Conservation (phyloP, 805 yeast genomes). For the Candida rishiriensis region DNA sequence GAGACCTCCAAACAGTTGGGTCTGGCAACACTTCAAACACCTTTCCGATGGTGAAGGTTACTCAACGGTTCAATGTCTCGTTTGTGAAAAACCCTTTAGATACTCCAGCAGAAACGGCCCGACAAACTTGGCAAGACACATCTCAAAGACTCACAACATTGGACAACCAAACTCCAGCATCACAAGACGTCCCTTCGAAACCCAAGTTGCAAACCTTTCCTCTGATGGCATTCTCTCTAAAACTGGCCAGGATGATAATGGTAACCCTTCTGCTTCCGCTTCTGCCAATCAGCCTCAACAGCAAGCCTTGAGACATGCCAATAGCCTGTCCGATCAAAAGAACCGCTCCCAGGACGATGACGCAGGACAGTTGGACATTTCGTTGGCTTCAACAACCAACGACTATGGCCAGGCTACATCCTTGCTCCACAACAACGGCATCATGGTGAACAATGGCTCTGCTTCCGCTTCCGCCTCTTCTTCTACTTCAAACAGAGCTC, state of each 20-base stretch:
- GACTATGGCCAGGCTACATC: not conserved
- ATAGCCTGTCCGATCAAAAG: no score
- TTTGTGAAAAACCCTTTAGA: slow-evolving; percentile 25
- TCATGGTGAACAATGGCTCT: slow-evolving; percentile 11
- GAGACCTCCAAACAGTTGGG: slow-evolving; percentile 33
- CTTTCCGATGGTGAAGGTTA: slow-evolving; percentile 17
- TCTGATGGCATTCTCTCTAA: slow-evolving; percentile 1
- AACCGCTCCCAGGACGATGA: no score
- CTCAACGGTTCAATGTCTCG: slow-evolving; percentile 26
- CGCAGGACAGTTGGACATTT: not conserved
- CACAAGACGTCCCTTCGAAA: slow-evolving; percentile 25
- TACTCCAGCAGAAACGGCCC: slow-evolving; percentile 34
- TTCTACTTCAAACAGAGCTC: slow-evolving; percentile 1
- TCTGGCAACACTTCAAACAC: slow-evolving; percentile 32
- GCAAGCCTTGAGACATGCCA: not conserved
- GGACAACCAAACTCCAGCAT: slow-evolving; percentile 23
- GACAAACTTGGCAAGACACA: slow-evolving; percentile 31
- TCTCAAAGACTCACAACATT: slow-evolving; percentile 25
- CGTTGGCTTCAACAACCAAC: not conserved
- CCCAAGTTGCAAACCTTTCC: slow-evolving; percentile 2
- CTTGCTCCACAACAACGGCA: slow-evolving; percentile 4
- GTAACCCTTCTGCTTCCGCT: not conserved
- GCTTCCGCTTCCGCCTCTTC: slow-evolving; percentile 8
- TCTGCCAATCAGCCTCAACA: not conserved
- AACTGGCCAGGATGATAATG: not conserved